A percentile compares a stretch with the other conserved stretches of the same genome.
phyloP scores from a whole-genome alignment of 2,329 filamentous ascomycete genomes.

The Grosmannia serpens region DNA sequence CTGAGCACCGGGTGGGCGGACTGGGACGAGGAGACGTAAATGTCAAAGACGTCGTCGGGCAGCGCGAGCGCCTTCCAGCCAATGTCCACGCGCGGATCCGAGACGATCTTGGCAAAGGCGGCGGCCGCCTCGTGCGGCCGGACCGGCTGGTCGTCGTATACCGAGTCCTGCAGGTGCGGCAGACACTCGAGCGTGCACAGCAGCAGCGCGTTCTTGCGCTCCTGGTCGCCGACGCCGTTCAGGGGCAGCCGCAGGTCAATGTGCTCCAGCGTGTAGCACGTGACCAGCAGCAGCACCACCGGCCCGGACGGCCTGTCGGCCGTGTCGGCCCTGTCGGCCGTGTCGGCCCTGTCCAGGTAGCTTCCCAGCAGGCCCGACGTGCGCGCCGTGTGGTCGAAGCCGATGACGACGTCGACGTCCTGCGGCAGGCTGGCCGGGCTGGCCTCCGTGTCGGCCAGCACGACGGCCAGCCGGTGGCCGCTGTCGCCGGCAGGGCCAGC shows the following conservation, averaged over 20 bases:
- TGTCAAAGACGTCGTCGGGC: slow-evolving; percentile 37
- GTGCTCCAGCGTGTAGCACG: slow-evolving; percentile 43
- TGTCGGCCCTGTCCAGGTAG: slow-evolving; percentile 5
- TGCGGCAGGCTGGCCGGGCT: slow-evolving; percentile 23
- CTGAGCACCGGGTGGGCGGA: slow-evolving; percentile 5
- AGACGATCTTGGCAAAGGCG: slow-evolving; percentile 34
- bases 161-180: slow-evolving; percentile 23
- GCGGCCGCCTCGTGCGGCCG: slow-evolving; percentile 36
- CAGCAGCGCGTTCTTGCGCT: slow-evolving; percentile 31
- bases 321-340: background rate
- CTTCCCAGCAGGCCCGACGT: slow-evolving; percentile 22
- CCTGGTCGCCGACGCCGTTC: slow-evolving; percentile 26
- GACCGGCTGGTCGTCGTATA: slow-evolving; percentile 16
- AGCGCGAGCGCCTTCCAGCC: slow-evolving; percentile 36
- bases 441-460: slow-evolving; percentile 30
- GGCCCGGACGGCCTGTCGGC: slow-evolving; percentile 17
- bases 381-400: slow-evolving; percentile 40
- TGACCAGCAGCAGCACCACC: slow-evolving; percentile 36
- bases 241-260: slow-evolving; percentile 32
- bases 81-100: slow-evolving; percentile 25
- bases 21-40: slow-evolving; percentile 25
- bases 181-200: slow-evolving; percentile 28
- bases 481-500: slow-evolving; percentile 1
- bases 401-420: slow-evolving; percentile 38
- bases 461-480: slow-evolving; percentile 21